Percentiles rank a stretch among this genome's conserved stretches.
These are phyloP conservation scores for Globisporangium ultimum DNA, from an alignment of 352 stramenopile genomes.

Conservation along the genomic window DNA sequence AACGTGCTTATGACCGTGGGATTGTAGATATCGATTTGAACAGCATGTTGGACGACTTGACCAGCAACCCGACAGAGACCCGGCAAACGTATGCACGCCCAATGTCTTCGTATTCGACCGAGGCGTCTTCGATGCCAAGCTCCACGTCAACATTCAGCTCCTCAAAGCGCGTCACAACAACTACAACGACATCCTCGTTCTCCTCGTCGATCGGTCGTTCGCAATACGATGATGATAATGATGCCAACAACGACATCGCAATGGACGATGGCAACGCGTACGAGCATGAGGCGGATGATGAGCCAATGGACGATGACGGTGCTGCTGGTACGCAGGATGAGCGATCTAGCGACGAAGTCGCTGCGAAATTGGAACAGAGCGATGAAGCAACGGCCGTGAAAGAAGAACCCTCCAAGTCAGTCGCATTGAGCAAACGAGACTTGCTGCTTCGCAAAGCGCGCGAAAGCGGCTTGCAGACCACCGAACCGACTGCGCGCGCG, in stretches of 20 bases:
- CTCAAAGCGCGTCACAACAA: conserved; percentile 5
- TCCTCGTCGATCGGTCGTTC: conserved; percentile 16
- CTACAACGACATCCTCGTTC: conserved; percentile 1
- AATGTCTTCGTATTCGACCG: conserved; percentile 48
- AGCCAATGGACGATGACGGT: conserved; percentile 18
- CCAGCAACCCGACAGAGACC: conserved; percentile 76
- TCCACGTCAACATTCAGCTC: conserved; percentile 11
- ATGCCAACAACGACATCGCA: conserved; percentile 16
- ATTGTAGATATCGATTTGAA: conserved; percentile 76
- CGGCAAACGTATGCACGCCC: conserved; percentile 43
- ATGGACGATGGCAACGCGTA: conserved; percentile 17
- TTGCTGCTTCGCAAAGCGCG: conserved; percentile 68
- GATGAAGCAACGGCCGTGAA: conserved; percentile 13
- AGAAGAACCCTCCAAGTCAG: conserved; percentile 16
- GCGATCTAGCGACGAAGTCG: conserved; percentile 2
- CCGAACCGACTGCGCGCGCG: conserved; percentile 51
- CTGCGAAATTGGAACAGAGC: conserved; percentile 19
- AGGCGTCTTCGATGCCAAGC: conserved; percentile 23
- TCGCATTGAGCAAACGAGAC: conserved; percentile 65
- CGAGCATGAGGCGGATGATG: conserved; percentile 14
- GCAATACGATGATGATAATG: conserved; percentile 21
- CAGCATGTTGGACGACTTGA: conserved; percentile 84
- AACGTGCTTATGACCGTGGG: conserved; percentile 1
- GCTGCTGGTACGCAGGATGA: neutral
- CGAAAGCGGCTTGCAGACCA: conserved; percentile 54